Conservation (phyloP, 805 yeast genomes). For the Lachancea lanzarotensis region DNA sequence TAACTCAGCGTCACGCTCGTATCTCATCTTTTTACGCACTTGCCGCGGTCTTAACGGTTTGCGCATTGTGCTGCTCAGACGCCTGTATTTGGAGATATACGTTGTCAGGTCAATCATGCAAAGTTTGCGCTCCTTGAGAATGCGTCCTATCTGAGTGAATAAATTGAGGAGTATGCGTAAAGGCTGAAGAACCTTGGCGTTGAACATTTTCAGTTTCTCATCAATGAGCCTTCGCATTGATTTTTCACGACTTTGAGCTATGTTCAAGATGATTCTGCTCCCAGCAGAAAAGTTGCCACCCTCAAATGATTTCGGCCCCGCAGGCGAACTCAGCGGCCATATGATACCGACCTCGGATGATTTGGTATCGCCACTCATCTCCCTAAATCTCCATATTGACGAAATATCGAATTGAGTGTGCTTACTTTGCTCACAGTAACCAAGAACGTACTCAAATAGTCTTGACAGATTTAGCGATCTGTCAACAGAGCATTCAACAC, state of each 20-base stretch:
- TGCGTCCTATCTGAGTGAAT: constrained; percentile 6
- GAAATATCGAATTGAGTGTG: not conserved
- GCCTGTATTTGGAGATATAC: not conserved
- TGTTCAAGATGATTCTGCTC: too few species aligned
- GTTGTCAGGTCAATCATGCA: not conserved
- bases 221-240: constrained; percentile 2
- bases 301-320: not conserved
- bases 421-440: not conserved
- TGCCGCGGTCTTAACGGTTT: not conserved
- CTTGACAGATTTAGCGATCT: not conserved
- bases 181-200: constrained; percentile 16
- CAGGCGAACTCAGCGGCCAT: not conserved
- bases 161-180: constrained; percentile 8
- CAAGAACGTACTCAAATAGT: constrained; percentile 1
- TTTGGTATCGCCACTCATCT: not conserved
- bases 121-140: not conserved
- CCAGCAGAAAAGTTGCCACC: too few species aligned
- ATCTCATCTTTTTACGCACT: constrained; percentile 3
- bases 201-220: constrained; percentile 14
- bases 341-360: not conserved
- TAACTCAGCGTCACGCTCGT: constrained; percentile 10
- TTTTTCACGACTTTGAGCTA: not conserved
- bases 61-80: not conserved
- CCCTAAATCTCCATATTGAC: not conserved
- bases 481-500: not conserved